phyloP scores from a whole-genome alignment of 208 protist species.

The Leishmania lainsoni region DNA sequence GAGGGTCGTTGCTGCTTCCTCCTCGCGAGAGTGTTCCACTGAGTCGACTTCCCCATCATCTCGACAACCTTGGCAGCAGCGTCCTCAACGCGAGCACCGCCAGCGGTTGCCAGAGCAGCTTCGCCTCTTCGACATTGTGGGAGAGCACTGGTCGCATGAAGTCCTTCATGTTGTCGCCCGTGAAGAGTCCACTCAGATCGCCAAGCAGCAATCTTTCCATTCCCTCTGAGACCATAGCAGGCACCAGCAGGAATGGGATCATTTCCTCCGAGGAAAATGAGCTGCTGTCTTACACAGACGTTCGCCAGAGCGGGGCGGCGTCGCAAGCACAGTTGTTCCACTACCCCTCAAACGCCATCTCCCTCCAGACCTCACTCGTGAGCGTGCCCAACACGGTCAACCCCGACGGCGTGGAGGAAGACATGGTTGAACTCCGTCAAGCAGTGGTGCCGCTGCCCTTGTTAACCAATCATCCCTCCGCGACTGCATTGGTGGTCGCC shows the following conservation, averaged over 20 bases:
- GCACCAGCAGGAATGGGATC: neutral
- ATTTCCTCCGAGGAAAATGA: neutral
- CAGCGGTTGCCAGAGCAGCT: neutral
- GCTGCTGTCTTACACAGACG: neutral
- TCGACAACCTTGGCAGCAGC: neutral
- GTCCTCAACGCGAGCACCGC: neutral
- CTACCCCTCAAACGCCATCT: constrained; percentile 1
- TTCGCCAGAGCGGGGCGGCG: neutral
- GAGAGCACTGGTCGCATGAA: neutral
- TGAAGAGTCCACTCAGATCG: neutral
- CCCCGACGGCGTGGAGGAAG: neutral
- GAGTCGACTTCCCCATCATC: neutral
- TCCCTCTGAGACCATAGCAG: neutral
- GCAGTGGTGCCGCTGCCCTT: neutral
- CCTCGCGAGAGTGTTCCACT: neutral
- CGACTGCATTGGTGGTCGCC: neutral
- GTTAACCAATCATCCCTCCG: neutral
- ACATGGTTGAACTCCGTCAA: neutral
- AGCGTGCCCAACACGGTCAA: neutral
- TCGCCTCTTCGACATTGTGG: neutral
- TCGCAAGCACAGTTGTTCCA: neutral
- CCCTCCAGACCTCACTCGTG: neutral
- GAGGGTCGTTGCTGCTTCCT: neutral
- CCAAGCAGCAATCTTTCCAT: too few species aligned
- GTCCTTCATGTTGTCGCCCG: neutral